Conservation (phyloP, 2,329 filamentous ascomycete genomes). For the Aspergillus sp. region DNA sequence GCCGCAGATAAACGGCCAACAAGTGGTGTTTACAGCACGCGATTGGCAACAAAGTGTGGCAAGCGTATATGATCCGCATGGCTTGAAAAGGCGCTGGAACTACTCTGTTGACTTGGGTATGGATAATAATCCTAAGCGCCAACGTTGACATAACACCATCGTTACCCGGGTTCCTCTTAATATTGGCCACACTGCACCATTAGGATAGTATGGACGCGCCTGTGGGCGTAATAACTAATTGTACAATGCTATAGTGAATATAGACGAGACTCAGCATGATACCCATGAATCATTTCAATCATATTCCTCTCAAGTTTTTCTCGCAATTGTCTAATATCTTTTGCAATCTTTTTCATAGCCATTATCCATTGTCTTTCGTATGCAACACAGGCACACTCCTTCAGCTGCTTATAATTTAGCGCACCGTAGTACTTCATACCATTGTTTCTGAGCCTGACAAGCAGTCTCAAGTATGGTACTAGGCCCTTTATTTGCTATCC, state of each 20-base stretch:
- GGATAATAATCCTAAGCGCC: conserved; percentile 33
- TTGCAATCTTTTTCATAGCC: background rate
- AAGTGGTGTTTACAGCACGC: conserved; percentile 44
- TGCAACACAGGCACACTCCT: background rate
- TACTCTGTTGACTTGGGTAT: conserved; percentile 34
- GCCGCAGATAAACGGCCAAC: conserved; percentile 31
- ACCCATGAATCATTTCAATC: conserved; percentile 2
- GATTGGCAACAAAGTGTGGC: conserved; percentile 51
- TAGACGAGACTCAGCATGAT: conserved; percentile 5
- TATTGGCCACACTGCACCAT: background rate
- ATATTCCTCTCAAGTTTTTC: background rate
- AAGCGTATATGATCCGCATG: conserved; percentile 48
- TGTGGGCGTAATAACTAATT: background rate
- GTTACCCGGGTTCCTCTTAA: background rate
- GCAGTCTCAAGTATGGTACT: background rate
- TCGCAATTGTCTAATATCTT: background rate
- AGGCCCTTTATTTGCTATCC: background rate
- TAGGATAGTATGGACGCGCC: background rate
- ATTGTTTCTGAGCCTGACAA: background rate
- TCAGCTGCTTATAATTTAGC: background rate
- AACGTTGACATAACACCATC: conserved; percentile 22
- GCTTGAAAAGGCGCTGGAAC: conserved; percentile 46
- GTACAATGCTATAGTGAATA: conserved; percentile 6
- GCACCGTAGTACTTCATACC: background rate
- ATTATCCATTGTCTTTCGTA: background rate